Percentiles rank a stretch among this genome's conserved stretches.
phyloP scores from a whole-genome alignment of 2,329 filamentous ascomycete species.

The Beauveria medogensis region DNA sequence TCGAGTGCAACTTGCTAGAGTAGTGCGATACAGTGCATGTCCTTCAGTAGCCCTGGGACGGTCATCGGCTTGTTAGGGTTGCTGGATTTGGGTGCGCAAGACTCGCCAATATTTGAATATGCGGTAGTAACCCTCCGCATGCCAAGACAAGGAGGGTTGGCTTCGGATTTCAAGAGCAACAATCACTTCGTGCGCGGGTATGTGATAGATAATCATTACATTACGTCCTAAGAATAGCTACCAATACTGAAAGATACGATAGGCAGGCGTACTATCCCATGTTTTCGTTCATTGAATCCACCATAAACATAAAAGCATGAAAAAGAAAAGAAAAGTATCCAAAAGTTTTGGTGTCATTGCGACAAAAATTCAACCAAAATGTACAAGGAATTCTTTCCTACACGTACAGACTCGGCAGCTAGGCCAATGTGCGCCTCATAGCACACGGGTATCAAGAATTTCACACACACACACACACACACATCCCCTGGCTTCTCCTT shows the following conservation, averaged over 20 bases:
- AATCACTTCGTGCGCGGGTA: background rate
- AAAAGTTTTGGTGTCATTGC: background rate
- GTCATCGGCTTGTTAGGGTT: no score
- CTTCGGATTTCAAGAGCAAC: background rate
- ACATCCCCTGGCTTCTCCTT: background rate
- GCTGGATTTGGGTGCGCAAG: no score
- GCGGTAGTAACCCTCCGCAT: no score
- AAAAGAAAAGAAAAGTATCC: background rate
- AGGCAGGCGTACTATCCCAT: background rate
- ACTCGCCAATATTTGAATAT: no score
- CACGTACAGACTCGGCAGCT: background rate
- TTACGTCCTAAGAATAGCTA: background rate
- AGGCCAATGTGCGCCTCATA: slow-evolving; percentile 2
- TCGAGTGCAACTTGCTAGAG: no score
- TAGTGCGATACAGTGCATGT: no score
- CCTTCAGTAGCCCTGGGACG: no score
- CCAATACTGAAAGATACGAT: background rate
- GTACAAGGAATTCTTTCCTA: background rate
- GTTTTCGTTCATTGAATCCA: background rate
- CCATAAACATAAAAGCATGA: background rate
- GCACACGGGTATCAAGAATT: slow-evolving; percentile 10
- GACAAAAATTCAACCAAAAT: background rate
- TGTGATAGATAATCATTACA: background rate
- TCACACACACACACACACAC: background rate
- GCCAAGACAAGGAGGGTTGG: no score